phyloP scores from a whole-genome alignment of 345 rosid species.

The Leavenworthia alabamica region DNA sequence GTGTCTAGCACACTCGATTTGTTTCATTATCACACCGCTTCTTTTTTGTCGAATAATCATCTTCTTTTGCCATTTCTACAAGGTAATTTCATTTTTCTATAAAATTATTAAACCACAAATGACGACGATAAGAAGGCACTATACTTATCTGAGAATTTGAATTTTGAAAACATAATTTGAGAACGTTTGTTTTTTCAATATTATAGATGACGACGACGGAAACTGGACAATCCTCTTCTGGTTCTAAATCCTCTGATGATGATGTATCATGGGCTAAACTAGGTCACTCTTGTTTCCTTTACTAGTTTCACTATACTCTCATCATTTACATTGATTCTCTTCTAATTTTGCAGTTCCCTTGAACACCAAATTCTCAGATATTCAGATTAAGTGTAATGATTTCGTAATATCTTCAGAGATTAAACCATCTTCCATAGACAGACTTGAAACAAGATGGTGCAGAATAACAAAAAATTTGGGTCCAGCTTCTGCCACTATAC shows the following conservation, averaged over 20 bases:
- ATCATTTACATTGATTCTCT: background rate
- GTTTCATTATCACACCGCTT: background rate
- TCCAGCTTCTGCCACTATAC: conserved; percentile 51
- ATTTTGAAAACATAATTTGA: background rate
- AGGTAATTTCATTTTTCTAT: background rate
- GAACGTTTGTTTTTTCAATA: background rate
- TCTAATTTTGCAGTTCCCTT: conserved; percentile 52
- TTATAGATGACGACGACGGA: conserved; percentile 22
- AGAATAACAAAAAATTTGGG: conserved; percentile 56
- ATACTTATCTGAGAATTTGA: too few species aligned
- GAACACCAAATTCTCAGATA: conserved; percentile 50
- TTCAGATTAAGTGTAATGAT: conserved; percentile 59
- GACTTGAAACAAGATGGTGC: conserved; percentile 81
- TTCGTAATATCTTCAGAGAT: conserved; percentile 51
- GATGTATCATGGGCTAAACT: conserved; percentile 55
- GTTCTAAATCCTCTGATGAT: conserved; percentile 27
- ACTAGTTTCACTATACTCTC: background rate
- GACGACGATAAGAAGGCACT: background rate
- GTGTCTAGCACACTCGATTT: background rate
- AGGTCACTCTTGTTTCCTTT: conserved; percentile 26
- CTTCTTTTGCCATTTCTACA: background rate
- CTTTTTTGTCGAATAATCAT: background rate
- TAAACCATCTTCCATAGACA: conserved; percentile 39
- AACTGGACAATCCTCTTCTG: conserved; percentile 39
- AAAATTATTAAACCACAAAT: background rate